Evolutionary conservation across 192 early-diverging fungal species (phyloP).

Genomic region (Coemansia sp.): DNA sequence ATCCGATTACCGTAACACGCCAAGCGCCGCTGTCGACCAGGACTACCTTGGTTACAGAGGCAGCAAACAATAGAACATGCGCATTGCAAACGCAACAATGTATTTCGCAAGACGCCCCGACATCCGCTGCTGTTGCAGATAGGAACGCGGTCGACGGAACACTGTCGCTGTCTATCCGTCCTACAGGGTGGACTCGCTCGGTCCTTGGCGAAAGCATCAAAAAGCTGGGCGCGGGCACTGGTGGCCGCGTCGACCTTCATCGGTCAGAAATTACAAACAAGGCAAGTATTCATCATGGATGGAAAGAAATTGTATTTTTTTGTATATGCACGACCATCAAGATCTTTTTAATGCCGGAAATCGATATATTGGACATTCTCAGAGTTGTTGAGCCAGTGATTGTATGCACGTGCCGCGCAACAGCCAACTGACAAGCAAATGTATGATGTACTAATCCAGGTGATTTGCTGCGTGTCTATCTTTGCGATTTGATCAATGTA

Average conservation of each 20-base stretch:
- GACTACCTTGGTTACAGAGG: conserved; percentile 18
- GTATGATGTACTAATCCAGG: neutral
- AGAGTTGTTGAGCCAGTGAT: neutral
- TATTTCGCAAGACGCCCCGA: neutral
- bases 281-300: neutral
- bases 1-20: neutral
- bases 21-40: conserved; percentile 11
- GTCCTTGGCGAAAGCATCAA: conserved; percentile 30
- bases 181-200: conserved; percentile 38
- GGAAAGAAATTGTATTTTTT: neutral
- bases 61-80: conserved; percentile 5
- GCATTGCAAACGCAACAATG: neutral
- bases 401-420: conserved; percentile 5
- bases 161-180: conserved; percentile 35
- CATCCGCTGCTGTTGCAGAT: neutral
- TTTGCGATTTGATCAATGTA: conserved; percentile 12
- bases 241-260: conserved; percentile 48
- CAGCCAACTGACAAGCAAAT: neutral
- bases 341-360: neutral
- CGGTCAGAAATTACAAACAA: conserved; percentile 1
- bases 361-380: neutral
- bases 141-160: conserved; percentile 41
- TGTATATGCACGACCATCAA: conserved; percentile 16
- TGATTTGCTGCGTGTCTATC: conserved; percentile 5
- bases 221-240: conserved; percentile 51